phyloP scores from a whole-genome alignment of 2,329 filamentous ascomycete species.

The Colletotrichum tropicale region DNA sequence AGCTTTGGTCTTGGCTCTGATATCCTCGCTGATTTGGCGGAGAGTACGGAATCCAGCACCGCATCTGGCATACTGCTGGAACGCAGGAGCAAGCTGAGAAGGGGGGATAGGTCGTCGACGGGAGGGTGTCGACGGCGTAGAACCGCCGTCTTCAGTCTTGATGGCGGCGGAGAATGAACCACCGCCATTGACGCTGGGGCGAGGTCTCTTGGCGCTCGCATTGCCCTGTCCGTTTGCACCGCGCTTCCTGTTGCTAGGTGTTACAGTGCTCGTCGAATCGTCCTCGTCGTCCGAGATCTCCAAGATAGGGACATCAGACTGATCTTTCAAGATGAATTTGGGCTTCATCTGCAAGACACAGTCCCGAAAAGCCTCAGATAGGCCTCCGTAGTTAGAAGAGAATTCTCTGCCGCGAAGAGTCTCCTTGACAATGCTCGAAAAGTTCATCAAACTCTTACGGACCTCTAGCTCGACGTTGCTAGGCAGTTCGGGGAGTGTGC shows the following conservation, averaged over 20 bases:
- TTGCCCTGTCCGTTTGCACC: conserved; percentile 21
- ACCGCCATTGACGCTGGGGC: conserved; percentile 1
- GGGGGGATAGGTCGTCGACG: conserved; percentile 14
- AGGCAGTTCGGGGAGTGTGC: conserved; percentile 68
- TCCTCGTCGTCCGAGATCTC: conserved; percentile 44
- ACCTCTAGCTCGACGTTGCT: conserved; percentile 71
- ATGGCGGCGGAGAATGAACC: conserved; percentile 26
- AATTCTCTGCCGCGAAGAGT: conserved; percentile 58
- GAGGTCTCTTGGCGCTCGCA: conserved; percentile 13
- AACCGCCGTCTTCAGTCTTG: conserved; percentile 39
- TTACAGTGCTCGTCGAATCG: conserved; percentile 23
- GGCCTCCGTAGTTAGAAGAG: conserved; percentile 44
- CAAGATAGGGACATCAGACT: conserved; percentile 35
- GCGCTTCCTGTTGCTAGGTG: conserved; percentile 26
- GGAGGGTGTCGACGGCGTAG: not conserved
- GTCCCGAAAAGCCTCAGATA: conserved; percentile 57
- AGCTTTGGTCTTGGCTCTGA: conserved; percentile 56
- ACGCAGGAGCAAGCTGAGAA: conserved; percentile 28
- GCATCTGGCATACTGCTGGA: conserved; percentile 40
- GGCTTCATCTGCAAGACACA: conserved; percentile 52
- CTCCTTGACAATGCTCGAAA: conserved; percentile 58
- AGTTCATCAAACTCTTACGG: conserved; percentile 59
- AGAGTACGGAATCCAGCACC: conserved; percentile 50
- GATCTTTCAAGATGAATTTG: conserved; percentile 46
- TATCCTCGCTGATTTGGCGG: conserved; percentile 57